A percentile compares a stretch with the other conserved stretches of the same genome.
phyloP scores from a whole-genome alignment of 441 rosid species.

The Oxalis stricta region DNA sequence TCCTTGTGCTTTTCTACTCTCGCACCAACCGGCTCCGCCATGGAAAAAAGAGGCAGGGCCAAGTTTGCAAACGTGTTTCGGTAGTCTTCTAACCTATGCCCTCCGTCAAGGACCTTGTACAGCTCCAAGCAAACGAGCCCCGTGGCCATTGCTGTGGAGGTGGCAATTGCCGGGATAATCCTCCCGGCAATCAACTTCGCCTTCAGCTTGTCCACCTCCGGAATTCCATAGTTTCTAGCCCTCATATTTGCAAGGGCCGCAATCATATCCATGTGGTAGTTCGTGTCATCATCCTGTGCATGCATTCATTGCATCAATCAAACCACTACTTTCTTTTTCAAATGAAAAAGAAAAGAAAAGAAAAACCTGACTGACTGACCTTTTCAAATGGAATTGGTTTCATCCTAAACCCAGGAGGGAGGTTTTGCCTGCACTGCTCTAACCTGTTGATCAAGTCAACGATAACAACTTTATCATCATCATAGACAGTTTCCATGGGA shows the following conservation, averaged over 20 bases:
- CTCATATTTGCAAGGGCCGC: constrained; percentile 97
- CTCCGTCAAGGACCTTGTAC: constrained; percentile 69
- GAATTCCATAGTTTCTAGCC: constrained; percentile 84
- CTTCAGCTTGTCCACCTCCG: constrained; percentile 87
- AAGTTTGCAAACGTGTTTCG: constrained; percentile 85
- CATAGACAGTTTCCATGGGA: constrained; percentile 36
- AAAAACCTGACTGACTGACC: too few species aligned
- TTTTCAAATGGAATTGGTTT: constrained; percentile 85
- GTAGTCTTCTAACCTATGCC: constrained; percentile 75
- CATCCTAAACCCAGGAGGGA: constrained; percentile 57
- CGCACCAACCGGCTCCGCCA: constrained; percentile 87
- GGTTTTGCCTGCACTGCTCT: constrained; percentile 39
- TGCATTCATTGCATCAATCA: too few species aligned
- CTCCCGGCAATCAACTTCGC: constrained; percentile 96
- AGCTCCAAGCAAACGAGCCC: constrained; percentile 91
- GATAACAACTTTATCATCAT: constrained; percentile 68
- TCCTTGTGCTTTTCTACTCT: constrained; percentile 67
- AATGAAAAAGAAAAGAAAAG: neutral
- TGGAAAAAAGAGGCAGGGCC: constrained; percentile 85
- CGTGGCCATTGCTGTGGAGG: constrained; percentile 93
- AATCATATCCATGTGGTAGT: constrained; percentile 88
- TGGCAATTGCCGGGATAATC: constrained; percentile 90
- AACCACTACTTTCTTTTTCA: too few species aligned
- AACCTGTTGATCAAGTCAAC: constrained; percentile 43
- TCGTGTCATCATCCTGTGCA: constrained; percentile 82